Conservation (phyloP, 768 basidiomycete species). For the Termitomyces sp. region DNA sequence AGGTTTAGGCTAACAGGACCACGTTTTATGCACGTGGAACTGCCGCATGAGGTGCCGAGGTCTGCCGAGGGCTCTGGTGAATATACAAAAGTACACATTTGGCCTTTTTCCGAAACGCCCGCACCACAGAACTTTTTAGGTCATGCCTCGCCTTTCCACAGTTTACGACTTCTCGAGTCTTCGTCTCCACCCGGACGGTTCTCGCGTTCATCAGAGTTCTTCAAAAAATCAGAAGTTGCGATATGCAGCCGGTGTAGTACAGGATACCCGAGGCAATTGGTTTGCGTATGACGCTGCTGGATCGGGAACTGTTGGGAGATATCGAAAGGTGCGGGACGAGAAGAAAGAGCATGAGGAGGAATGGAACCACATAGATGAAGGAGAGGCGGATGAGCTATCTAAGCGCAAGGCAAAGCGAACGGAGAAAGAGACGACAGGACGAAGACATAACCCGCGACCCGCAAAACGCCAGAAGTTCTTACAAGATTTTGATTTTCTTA, state of each 20-base stretch:
- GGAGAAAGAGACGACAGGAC: constrained; percentile 7
- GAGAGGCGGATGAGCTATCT: constrained; percentile 9
- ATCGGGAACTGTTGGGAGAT: constrained; percentile 31
- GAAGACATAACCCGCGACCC: constrained; percentile 19
- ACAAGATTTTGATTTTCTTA: constrained; percentile 51
- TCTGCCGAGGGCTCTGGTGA: too few species aligned
- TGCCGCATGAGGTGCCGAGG: not conserved
- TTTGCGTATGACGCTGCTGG: constrained; percentile 66
- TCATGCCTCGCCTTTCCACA: constrained; percentile 39
- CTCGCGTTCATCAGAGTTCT: constrained; percentile 46
- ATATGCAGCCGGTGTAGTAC: constrained; percentile 29
- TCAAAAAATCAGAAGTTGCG: constrained; percentile 27
- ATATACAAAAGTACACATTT: not conserved
- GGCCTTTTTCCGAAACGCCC: not conserved
- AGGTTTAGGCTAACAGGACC: too few species aligned
- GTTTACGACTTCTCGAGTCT: constrained; percentile 62
- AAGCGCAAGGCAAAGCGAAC: constrained; percentile 4
- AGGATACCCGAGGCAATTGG: constrained; percentile 55
- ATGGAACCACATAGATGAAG: constrained; percentile 10
- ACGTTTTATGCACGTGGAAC: not conserved
- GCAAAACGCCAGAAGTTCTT: constrained; percentile 41
- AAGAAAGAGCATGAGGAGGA: constrained; percentile 9
- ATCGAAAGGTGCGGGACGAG: constrained; percentile 18
- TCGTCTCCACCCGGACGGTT: constrained; percentile 61
- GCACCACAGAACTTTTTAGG: not conserved